Evolutionary conservation across 192 early-diverging fungal species (phyloP), one percentile per base, ranked within the genome.

Genomic region (Glomus cerebriforme): DNA sequence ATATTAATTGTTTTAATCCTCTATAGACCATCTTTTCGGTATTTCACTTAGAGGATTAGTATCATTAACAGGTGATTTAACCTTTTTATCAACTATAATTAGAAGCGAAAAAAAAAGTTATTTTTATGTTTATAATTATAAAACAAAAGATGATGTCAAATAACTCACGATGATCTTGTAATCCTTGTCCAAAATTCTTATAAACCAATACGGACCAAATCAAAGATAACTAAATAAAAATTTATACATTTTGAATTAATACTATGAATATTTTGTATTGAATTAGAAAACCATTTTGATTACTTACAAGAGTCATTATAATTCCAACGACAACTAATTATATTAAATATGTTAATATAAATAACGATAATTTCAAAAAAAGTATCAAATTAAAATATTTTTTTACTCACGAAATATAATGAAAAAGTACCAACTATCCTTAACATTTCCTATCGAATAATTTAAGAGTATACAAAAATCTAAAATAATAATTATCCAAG

Each of bases 351-450:
- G 13, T n/a, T 64, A 17, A 65, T 54, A 65, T 17, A 17, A 65
- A 65, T 15, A 65, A 24, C 6, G 17, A 31, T 26, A 31, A 65
- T 10, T 9, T 17, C 0, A 0, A 1, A 17, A 9, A 31, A 0
- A 19, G 24, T 13, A 65, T 15, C 2, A 17, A n/a, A n/a, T 19
- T 32, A 13, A 31, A 65, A 31, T 65, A 65, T 2, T 26, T 54
- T 2, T 12, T 54, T 54, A 68, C 66, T 68, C 39, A 68, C 66
- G 8, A 68, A 39, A 68, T n/a, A 32, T 10, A 35, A 39, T 68
- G 59, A 60, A 75, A 34, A 75, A 75, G 26, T 54, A 75, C 73
- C 45, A 58, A 58, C 32, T 60, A 32, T 34, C 15, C 7, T 2
- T 54, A 19, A 12, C 49, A 29, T 1, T 34, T 31, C 54, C 58